Evolutionary conservation across 1,284 basidiomycete species (phyloP).

Genomic region (Apiotrichum siamense): DNA sequence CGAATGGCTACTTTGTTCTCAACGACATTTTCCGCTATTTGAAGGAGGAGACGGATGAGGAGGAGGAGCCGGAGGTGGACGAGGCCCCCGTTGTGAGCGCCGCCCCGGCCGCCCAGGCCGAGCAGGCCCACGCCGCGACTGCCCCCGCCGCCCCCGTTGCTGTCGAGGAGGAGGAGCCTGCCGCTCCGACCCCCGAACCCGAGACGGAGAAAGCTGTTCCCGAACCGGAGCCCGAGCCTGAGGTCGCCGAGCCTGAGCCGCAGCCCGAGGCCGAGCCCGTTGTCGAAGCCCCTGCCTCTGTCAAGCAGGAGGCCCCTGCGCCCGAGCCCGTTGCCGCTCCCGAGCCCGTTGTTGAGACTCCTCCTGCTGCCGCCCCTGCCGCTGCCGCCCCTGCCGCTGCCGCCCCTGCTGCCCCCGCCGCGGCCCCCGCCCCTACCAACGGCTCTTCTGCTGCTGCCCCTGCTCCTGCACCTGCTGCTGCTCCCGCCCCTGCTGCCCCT

Average conservation of each 20-base stretch:
- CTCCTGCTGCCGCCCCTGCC: constrained; percentile 21
- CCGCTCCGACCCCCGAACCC: constrained; percentile 21
- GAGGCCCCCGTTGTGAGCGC: constrained; percentile 25
- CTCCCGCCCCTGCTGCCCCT: constrained; percentile 49
- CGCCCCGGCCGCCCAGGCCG: constrained; percentile 16
- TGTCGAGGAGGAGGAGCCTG: constrained; percentile 29
- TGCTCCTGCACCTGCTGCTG: constrained; percentile 40
- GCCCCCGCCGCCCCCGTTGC: constrained; percentile 29
- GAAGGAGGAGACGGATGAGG: constrained; percentile 85
- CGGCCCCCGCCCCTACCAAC: constrained; percentile 44
- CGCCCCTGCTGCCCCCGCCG: constrained; percentile 44
- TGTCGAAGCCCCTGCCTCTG: constrained; percentile 28
- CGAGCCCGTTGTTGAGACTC: constrained; percentile 17
- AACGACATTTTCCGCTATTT: constrained; percentile 99
- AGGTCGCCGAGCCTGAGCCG: constrained; percentile 1
- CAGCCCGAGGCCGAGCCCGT: constrained; percentile 14
- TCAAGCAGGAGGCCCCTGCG: constrained; percentile 10
- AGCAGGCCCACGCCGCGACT: constrained; percentile 27
- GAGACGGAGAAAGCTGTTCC: constrained; percentile 10
- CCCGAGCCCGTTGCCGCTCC: not conserved
- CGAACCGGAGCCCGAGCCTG: constrained; percentile 9
- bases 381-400: constrained; percentile 23
- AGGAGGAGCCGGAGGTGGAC: constrained; percentile 54
- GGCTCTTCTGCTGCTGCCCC: constrained; percentile 31
- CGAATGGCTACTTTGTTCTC: constrained; percentile 97